Base-by-base conservation (phyloP, 441 rosid species). In the Gossypium laxum region DNA sequence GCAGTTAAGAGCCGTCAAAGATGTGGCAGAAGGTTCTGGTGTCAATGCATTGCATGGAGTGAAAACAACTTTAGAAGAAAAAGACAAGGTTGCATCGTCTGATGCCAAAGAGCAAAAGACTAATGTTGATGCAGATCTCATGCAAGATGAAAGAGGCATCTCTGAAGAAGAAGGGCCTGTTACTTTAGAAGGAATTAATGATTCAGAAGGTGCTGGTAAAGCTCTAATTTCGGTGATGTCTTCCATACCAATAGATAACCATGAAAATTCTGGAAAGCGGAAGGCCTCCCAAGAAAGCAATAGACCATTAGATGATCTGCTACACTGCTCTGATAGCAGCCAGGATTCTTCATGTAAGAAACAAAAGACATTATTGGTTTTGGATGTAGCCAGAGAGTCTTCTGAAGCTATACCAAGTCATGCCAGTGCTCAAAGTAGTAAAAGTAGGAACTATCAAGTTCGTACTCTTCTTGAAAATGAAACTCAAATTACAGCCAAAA, bases 1-100 rank as follows among this genome's bases (percentile, higher is more conserved):
- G 82, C 86, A 89, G 91, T 73, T 81, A 59, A 85, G 82, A 76
- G 67, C 70, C 63, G 68, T 75, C 75, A 79, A 74, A 77, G 80
- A 81, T 68, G 75, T 81, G 71, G 75, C 72, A 47, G 85, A 81
- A 59, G 65, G 72, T 61, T 77, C 85, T 41, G 72, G 54, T 75
- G 26, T 47, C 54, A 34, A 55, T 58, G 55, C 38, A 51, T 52
- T 73, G 58, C 58, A 57, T 66, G 74, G 28, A 68, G 70, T 26
- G 65, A 74, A 65, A 71, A 66, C 66, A 75, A 78, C 34, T 11
- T 43, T 71, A 71, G 82, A 65, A 59, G 80, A 75, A 59, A 80
- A 28, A 72, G 79, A 72, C 72, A 54, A 34, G 57, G 71, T 21
- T 70, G 56, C 66, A 28, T 55, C 74, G 28, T 48, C 71, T 64